These are phyloP conservation scores for Phyllostachys edulis DNA, from an alignment of 176 grass and related monocot genomes.

Conservation along the genomic window DNA sequence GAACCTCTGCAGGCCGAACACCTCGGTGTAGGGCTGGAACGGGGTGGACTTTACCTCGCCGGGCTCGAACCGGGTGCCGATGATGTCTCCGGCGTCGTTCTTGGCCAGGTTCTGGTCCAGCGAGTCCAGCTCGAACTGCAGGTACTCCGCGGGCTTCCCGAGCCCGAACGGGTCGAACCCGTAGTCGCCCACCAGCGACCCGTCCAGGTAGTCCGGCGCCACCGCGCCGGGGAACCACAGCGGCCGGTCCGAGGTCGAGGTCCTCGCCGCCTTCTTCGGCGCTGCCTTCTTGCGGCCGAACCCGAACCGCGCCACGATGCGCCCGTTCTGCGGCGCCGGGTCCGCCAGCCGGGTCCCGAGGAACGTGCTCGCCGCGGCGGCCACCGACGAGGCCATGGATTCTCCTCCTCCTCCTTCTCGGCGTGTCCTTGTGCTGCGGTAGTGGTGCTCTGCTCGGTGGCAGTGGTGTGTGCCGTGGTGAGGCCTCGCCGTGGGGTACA, in stretches of 20 bases:
- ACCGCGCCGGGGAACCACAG: constrained; percentile 86
- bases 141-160: constrained; percentile 94
- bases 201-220: constrained; percentile 84
- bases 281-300: constrained; percentile 58
- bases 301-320: constrained; percentile 67
- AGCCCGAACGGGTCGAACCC: constrained; percentile 95
- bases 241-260: constrained; percentile 52
- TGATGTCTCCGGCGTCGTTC: constrained; percentile 64
- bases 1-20: constrained; percentile 95
- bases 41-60: constrained; percentile 78
- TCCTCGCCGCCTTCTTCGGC: constrained; percentile 47
- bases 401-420: not conserved
- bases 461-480: constrained; percentile 12
- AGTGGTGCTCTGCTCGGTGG: not conserved
- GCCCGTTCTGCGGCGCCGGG: constrained; percentile 46
- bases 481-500: constrained; percentile 41
- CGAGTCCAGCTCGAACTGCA: constrained; percentile 88
- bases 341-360: constrained; percentile 69
- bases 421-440: not conserved
- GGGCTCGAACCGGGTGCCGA: constrained; percentile 82
- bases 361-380: constrained; percentile 79
- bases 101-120: constrained; percentile 98
- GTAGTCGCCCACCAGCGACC: constrained; percentile 79
- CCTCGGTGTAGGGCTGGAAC: constrained; percentile 91
- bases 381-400: constrained; percentile 72